Evolutionary conservation across 768 basidiomycete genomes (phyloP), one percentile per base, ranked within the genome.

Genomic region (Mycena vulgaris): DNA sequence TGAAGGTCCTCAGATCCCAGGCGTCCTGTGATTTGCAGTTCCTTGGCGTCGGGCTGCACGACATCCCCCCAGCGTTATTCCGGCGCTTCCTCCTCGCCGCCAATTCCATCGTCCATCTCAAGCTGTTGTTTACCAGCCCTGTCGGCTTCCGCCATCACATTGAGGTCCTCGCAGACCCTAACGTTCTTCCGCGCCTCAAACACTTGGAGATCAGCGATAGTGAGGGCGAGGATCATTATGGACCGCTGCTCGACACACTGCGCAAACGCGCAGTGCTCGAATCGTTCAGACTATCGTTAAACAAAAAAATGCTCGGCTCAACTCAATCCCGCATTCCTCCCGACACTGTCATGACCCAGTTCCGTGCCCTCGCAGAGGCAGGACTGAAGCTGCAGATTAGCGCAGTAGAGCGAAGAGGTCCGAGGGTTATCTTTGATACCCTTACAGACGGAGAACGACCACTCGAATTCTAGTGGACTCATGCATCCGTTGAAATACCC

Each of bases 181-280:
- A 17, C 8, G 31, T 64, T 14, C 63, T 64, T 35, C 63, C 63
- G 17, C 28, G 53, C 19, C 63, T 64, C 52, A 45, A 25, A 25
- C 52, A 52, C 40, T 25, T 64, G 6, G 40, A 64, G 30, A 47
- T 64, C 14, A 6, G 16, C n/a, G 63, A 52, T 40, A 21, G 7
- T 1, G 39, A 39, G n/a, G 21, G 40, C 3, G 21, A 30, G 4
- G 23, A 30, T 23, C 14, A 35, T 33, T 45, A 31, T 27, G 40
- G 40, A 23, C 30, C 30, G 1, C 19, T 64, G 13, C 17, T 64
- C 3, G 31, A 45, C 51, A 13, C 56, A 23, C 40, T 64, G 28
- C 39, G 52, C 30, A 40, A 42, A 23, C 53, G 7, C 14, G 17
- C 48, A 2, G 48, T 28, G 23, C 31, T 56, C 31, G 52, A 62